Percentiles rank a stretch among this genome's conserved stretches.
Conservation (phyloP, 352 stramenopile species). For the Pythium aquatile region DNA sequence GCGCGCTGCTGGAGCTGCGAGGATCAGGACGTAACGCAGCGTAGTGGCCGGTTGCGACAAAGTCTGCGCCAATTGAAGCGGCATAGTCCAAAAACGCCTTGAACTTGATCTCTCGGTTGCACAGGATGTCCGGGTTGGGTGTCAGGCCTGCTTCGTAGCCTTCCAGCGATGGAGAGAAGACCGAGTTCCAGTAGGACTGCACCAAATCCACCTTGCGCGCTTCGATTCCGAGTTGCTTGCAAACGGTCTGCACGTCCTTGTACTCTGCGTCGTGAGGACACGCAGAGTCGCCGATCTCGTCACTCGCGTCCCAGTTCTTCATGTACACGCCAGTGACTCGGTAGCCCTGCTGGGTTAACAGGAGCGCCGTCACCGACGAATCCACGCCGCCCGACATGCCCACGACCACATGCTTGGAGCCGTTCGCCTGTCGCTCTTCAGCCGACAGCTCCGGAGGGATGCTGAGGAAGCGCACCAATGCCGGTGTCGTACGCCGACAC, state of each 20-base stretch:
- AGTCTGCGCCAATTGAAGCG: slow-evolving; percentile 81
- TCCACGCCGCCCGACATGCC: slow-evolving; percentile 99
- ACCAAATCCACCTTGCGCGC: slow-evolving; percentile 89
- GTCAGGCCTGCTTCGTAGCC: slow-evolving; percentile 82
- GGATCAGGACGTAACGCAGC: slow-evolving; percentile 58
- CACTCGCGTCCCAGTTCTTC: slow-evolving; percentile 97
- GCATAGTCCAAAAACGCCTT: slow-evolving; percentile 94
- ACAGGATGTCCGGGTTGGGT: slow-evolving; percentile 94
- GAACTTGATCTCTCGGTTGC: slow-evolving; percentile 99
- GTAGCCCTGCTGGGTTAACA: slow-evolving; percentile 90
- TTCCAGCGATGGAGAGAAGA: slow-evolving; percentile 97
- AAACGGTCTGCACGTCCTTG: slow-evolving; percentile 91
- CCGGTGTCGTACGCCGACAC: no score
- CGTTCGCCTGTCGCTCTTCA: slow-evolving; percentile 19
- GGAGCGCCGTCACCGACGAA: slow-evolving; percentile 93
- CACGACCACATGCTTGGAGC: slow-evolving; percentile 87
- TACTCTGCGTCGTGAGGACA: slow-evolving; percentile 92
- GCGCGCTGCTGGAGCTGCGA: slow-evolving; percentile 16
- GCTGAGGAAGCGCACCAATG: neutral
- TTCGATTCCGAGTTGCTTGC: slow-evolving; percentile 89
- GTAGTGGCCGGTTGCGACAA: slow-evolving; percentile 97
- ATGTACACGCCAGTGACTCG: slow-evolving; percentile 97
- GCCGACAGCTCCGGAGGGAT: neutral
- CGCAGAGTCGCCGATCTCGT: slow-evolving; percentile 85
- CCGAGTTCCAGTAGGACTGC: slow-evolving; percentile 97